These are phyloP conservation scores for Trichoderma orchidacearum DNA, from an alignment of 495 filamentous ascomycete species.

Conservation along the genomic window DNA sequence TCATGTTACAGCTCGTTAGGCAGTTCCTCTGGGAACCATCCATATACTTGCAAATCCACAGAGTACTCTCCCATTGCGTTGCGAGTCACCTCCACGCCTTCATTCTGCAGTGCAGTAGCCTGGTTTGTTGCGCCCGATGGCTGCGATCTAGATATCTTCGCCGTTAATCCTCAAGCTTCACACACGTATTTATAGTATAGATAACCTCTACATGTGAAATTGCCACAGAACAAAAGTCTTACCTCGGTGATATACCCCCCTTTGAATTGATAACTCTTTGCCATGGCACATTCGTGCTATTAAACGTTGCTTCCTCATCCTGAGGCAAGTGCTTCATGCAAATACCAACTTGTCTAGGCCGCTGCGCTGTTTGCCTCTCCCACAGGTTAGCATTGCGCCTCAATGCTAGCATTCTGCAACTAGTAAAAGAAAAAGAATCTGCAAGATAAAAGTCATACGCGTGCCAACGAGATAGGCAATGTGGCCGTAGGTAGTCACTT, in stretches of 20 bases:
- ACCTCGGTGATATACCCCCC: conserved; percentile 77
- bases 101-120: conserved; percentile 47
- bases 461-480: conserved; percentile 69
- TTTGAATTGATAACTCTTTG: conserved; percentile 83
- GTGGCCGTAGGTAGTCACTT: conserved; percentile 80
- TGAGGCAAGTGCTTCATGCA: conserved; percentile 72
- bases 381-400: not conserved
- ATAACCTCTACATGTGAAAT: not conserved
- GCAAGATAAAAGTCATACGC: no score
- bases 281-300: conserved; percentile 78
- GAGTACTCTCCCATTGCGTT: conserved; percentile 56
- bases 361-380: conserved; percentile 33
- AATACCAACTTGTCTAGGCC: conserved; percentile 72
- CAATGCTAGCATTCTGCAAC: not conserved
- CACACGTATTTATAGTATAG: conserved; percentile 1
- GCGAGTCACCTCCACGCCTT: conserved; percentile 54
- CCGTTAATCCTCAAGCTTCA: conserved; percentile 4
- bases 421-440: not conserved
- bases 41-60: conserved; percentile 52
- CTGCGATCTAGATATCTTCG: conserved; percentile 33
- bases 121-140: conserved; percentile 56
- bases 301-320: conserved; percentile 34
- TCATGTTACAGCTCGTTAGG: conserved; percentile 31
- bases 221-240: conserved; percentile 6
- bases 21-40: conserved; percentile 59